Base-by-base conservation (phyloP, 805 yeast genomes). In the Spathaspora arborariae region DNA sequence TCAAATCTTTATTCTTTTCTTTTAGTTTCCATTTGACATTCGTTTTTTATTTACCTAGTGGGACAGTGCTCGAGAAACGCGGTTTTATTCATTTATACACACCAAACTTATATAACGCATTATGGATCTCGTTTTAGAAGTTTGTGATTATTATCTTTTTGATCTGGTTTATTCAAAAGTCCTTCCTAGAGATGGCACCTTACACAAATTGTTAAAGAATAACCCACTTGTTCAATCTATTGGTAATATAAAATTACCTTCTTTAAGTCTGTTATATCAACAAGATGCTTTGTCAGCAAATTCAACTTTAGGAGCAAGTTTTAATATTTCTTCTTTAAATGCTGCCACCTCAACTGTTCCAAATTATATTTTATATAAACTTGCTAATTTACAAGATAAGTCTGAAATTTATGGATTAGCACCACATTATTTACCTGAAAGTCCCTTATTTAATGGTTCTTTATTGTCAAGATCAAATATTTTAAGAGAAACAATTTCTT, bases 51-150 rank as follows among this genome's bases (percentile, higher is more conserved):
- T n/a, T n/a, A n/a, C n/a, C n/a, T n/a, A 7, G 11, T 3, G 27
- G 8, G 11, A 24, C 27, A 22, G 24, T 22, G 24, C 8, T 22
- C 10, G n/a, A 6, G 4, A 11, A 27, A 27, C 33, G 33, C 10
- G 33, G 33, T 27, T 30, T 24, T 13, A 30, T 7, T 13, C n/a
- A 30, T 30, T 30, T 27, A 10, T n/a, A 30, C 35, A 10, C n/a
- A 30, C 35, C n/a, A 15, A 30, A 13, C 15, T 10, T 16, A 20
- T 37, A 37, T 41, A 11, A 20, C 39, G 11, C 50, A 61, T 41
- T 48, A 92, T 94, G 99, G 99, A 94, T 84, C 72, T 94, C 59
- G 90, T 89, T 20, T 76, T 94, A 44, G 99, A 94, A 65, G 71
- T 81, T 20, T 68, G 74, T 40, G 99, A 94, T 67, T 75, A 87